Evolutionary conservation across 805 yeast species (phyloP), one percentile per base, ranked within the genome.

Genomic region (Lipomyces yamadae): DNA sequence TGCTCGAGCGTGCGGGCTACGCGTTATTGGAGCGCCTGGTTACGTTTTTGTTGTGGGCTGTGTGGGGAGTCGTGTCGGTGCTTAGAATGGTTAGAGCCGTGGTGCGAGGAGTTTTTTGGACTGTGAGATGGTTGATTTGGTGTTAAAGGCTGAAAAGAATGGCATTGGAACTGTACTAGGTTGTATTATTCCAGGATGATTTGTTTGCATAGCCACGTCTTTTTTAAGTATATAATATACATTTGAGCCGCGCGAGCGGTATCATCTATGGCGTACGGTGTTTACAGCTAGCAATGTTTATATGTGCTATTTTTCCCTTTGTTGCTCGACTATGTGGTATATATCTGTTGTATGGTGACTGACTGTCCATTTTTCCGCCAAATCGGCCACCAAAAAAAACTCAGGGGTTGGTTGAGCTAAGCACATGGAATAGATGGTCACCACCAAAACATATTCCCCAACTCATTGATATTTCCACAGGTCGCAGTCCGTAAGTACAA

Each of bases 41-140:
- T 18, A 62, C 61, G 29, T 11, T 42, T 3, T 32, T 62, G 33
- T 52, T 68, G 39, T 68, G 71, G 71, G 63, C 50, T 13, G 71
- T 68, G 30, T 68, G 71, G 71, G 71, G 71, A 2, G 56, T 65
- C 18, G 71, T 68, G 8, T 37, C 61, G 15, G 58, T 55, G 3
- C 32, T 68, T 24, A n/a, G 70, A 15, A 3, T 67, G 24, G 58
- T 33, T 15, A 42, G 71, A 37, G 15, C 58, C 6, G 30, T 60
- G 37, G 53, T 60, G 7, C 45, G 62, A 35, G 55, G 55, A 6
- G 60, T 62, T 11, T 58, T 50, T 58, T 30, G 37, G 56, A 39
- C 42, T 50, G 50, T 57, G 33, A 48, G 52, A 50, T 56, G 59
- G 58, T 7, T 66, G 18, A 24, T 59, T 4, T 57, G 70, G 64